Percentiles rank a stretch among this genome's conserved stretches.
Conservation (phyloP, 2,329 filamentous ascomycete species). For the Colletotrichum cereale region DNA sequence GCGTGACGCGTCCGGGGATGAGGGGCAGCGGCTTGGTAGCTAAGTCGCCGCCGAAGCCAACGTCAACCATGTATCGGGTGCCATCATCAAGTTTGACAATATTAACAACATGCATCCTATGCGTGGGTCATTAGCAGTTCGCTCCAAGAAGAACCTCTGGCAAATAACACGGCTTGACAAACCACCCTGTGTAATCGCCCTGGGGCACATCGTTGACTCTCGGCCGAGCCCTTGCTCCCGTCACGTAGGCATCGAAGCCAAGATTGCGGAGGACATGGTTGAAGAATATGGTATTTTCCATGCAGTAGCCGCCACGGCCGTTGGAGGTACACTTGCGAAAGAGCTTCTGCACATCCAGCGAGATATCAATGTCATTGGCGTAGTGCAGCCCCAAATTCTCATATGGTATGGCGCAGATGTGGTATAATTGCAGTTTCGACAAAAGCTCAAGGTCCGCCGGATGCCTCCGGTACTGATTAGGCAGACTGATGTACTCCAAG, state of each 20-base stretch:
- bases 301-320: conserved; percentile 67
- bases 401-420: conserved; percentile 57
- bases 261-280: conserved; percentile 63
- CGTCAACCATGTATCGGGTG: conserved; percentile 68
- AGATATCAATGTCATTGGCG: conserved; percentile 51
- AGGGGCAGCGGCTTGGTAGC: conserved; percentile 70
- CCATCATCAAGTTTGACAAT: conserved; percentile 67
- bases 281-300: conserved; percentile 69
- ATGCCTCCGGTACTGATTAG: too few relatives aligned
- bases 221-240: conserved; percentile 63
- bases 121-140: neutral
- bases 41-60: conserved; percentile 74
- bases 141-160: neutral
- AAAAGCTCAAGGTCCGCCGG: too few relatives aligned
- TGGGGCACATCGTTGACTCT: conserved; percentile 54
- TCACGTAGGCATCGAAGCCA: conserved; percentile 67
- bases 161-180: conserved; percentile 31
- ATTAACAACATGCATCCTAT: conserved; percentile 68
- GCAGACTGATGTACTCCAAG: too few relatives aligned
- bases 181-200: conserved; percentile 63
- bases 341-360: conserved; percentile 60
- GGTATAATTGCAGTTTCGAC: too few relatives aligned
- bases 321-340: conserved; percentile 62
- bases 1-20: conserved; percentile 54
- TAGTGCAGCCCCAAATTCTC: conserved; percentile 70